Base-by-base conservation (phyloP, 1,139 yeast species). In the Candida sp. region DNA sequence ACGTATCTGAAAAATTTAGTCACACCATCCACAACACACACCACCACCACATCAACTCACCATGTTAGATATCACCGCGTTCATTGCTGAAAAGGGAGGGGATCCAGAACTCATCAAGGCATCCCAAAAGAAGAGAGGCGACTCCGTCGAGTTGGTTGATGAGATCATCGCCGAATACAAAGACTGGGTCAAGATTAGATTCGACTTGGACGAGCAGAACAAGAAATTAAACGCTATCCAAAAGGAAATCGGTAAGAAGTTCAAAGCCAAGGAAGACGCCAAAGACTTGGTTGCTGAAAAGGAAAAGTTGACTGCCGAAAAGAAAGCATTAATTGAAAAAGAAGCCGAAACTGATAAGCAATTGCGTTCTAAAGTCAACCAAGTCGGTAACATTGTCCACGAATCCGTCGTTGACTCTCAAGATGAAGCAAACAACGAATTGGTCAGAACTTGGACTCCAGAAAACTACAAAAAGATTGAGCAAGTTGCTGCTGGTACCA, bases 41-140 rank as follows among this genome's bases (percentile, higher is more conserved):
- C 8, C 39, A 25, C 23, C 44, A 30, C 25, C 23, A 49, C 17
- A 34, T 27, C n/a, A 25, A 7, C 5, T 6, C 22, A 44, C 48
- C 27, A 93, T 94, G 99, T 86, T 94, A 75, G 98, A 93, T 70
- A 90, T 94, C 59, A 81, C 87, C 64, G 88, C 90, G 66, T 94
- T 94, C 69, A 85, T 94, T 62, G 96, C 86, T 62, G 99, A 94
- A 69, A 92, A 91, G 74, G 99, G 99, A 54, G 99, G 98, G 59
- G 84, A 92, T 70, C 98, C 99, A 42, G 96, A 92, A 61, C 77
- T 78, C 56, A 91, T 94, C 67, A 88, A 88, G 69, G 85, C 78
- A 63, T 92, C 98, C 37, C 99, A 94, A 73, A 84, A 78, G 72
- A 96, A 96, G 59, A 90, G 99, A 79, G 97, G 97, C 54, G 98